Conservation (phyloP, 192 early-diverging fungal species). For the Gaertneriomyces sp. region DNA sequence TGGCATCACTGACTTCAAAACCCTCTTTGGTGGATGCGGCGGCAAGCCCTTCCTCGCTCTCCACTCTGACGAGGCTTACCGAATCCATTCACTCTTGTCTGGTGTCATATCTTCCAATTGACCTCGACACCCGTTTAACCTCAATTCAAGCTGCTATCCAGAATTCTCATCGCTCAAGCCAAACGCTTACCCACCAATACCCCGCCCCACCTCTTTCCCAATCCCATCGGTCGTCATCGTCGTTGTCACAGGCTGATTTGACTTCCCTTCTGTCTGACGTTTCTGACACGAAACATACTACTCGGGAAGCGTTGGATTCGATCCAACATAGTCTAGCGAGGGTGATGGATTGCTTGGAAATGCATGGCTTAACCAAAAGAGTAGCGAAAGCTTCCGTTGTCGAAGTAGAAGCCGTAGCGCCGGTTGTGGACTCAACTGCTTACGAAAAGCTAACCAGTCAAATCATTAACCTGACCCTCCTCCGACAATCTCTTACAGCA, state of each 20-base stretch:
- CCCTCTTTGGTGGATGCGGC: too few species aligned
- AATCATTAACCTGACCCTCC: too few species aligned
- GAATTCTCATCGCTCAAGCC: too few species aligned
- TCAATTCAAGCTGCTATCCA: conserved; percentile 15
- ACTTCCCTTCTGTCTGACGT: too few species aligned
- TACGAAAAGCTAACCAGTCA: too few species aligned
- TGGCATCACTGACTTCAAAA: too few species aligned
- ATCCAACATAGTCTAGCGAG: conserved; percentile 21
- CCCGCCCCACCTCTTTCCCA: background rate
- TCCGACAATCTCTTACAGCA: too few species aligned
- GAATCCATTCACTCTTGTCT: conserved; percentile 31
- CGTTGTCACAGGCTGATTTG: background rate
- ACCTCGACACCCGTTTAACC: conserved; percentile 16
- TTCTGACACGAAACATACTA: background rate
- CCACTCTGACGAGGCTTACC: conserved; percentile 4
- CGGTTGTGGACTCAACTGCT: background rate
- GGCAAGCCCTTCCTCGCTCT: background rate
- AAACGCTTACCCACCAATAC: too few species aligned
- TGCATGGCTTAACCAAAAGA: background rate
- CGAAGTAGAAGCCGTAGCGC: background rate
- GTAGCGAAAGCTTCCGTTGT: background rate
- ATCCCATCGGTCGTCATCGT: background rate
- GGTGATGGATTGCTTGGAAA: conserved; percentile 14
- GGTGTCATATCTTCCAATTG: conserved; percentile 24
- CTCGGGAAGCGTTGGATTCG: conserved; percentile 16